Evolutionary conservation across 257 asterid species (phyloP).

Genomic region (Fraxinus anomala): DNA sequence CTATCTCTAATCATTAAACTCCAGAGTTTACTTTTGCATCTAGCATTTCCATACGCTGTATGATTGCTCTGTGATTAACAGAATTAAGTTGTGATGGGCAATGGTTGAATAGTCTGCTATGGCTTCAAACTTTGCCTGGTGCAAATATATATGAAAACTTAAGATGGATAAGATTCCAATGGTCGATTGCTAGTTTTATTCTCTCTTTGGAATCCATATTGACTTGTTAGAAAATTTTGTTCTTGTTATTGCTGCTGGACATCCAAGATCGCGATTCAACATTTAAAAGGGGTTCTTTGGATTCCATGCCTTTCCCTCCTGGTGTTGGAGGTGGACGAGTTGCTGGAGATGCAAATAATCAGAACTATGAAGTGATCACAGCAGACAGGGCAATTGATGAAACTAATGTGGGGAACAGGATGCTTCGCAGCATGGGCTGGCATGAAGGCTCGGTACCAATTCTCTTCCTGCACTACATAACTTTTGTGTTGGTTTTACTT

Average conservation of each 20-base stretch:
- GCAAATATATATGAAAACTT: conserved; percentile 37
- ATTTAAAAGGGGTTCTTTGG: conserved; percentile 71
- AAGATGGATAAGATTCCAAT: conserved; percentile 56
- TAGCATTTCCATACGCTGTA: conserved; percentile 32
- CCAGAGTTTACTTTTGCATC: conserved; percentile 23
- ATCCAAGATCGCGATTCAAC: conserved; percentile 77
- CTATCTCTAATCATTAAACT: conserved; percentile 11
- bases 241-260: conserved; percentile 53
- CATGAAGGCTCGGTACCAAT: conserved; percentile 98
- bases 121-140: conserved; percentile 43
- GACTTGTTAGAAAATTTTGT: conserved; percentile 76
- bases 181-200: conserved; percentile 60
- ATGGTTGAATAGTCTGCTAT: conserved; percentile 40
- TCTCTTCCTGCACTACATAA: conserved; percentile 47
- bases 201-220: conserved; percentile 49
- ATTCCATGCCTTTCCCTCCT: conserved; percentile 97
- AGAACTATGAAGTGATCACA: conserved; percentile 85
- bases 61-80: conserved; percentile 31
- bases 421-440: conserved; percentile 99
- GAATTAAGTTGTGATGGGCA: conserved; percentile 36
- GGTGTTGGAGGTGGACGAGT: conserved; percentile 98
- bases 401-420: conserved; percentile 91
- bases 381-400: conserved; percentile 91
- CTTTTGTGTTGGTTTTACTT: background rate
- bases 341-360: conserved; percentile 58